Evolutionary conservation across 2,329 filamentous ascomycete genomes (phyloP).

Genomic region (Escovopsis weberi): DNA sequence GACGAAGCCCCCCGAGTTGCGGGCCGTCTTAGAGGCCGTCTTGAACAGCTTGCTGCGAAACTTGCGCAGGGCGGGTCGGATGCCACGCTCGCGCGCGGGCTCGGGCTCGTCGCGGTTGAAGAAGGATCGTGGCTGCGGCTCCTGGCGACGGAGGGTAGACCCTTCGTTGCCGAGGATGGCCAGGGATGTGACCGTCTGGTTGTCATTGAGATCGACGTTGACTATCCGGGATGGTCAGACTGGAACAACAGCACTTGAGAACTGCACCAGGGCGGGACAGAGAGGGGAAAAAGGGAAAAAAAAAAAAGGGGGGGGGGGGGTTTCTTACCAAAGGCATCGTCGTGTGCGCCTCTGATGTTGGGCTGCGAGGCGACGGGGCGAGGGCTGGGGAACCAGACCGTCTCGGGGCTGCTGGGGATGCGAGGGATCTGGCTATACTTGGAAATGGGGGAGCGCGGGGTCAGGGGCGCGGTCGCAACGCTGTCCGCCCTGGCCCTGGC

Average conservation of each 20-base stretch:
- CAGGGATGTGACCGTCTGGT: background rate
- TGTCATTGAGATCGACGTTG: background rate
- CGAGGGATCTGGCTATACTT: background rate
- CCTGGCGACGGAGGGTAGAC: background rate
- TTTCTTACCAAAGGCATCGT: background rate
- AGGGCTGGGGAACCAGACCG: background rate
- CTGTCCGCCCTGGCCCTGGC: slow-evolving; percentile 17
- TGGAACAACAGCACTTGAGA: no score
- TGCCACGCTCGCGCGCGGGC: background rate
- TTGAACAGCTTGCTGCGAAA: background rate
- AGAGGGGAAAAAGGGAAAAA: no score
- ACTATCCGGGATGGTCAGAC: background rate
- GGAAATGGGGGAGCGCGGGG: background rate
- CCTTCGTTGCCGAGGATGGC: background rate
- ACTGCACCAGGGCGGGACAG: no score
- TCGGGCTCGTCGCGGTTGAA: no score
- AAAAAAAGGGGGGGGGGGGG: no score
- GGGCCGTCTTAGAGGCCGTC: no score
- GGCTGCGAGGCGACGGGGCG: background rate
- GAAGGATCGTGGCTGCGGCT: no score
- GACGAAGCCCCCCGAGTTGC: no score
- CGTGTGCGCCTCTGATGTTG: no score
- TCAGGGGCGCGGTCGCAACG: background rate
- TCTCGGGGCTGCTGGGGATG: background rate
- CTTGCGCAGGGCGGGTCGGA: background rate